Evolutionary conservation across 2,329 filamentous ascomycete species (phyloP).

Genomic region (Cyphellophora europaea): DNA sequence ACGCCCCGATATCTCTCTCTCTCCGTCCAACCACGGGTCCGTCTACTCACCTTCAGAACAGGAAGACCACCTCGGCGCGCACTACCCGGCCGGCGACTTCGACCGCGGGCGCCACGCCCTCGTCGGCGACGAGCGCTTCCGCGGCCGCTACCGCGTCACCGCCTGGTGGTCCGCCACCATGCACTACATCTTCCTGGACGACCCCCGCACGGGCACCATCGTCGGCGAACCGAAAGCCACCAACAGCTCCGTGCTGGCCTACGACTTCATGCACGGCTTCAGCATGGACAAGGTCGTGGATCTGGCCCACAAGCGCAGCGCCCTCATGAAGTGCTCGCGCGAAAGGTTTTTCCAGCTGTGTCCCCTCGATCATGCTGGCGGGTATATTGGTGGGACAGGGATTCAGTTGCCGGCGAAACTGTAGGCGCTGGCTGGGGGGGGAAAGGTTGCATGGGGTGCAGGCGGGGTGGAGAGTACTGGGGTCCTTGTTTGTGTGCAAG

Average conservation of each 20-base stretch:
- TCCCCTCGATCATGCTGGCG: no score
- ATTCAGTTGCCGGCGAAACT: no score
- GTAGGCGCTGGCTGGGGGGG: no score
- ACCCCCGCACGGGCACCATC: constrained; percentile 44
- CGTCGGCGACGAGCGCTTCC: constrained; percentile 48
- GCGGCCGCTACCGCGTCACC: constrained; percentile 46
- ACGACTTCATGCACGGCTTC: constrained; percentile 67
- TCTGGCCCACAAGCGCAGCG: constrained; percentile 61
- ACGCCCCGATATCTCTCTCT: constrained; percentile 26
- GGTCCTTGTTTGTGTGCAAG: no score
- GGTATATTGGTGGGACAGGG: no score
- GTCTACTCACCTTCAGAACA: constrained; percentile 16
- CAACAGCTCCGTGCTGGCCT: constrained; percentile 60
- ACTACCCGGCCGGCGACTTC: constrained; percentile 47
- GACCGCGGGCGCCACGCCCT: constrained; percentile 55
- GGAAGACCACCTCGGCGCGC: constrained; percentile 53
- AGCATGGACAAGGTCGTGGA: constrained; percentile 64
- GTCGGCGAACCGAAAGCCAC: constrained; percentile 62
- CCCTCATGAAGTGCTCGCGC: constrained; percentile 54
- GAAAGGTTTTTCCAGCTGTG: constrained; percentile 60
- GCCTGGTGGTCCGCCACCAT: constrained; percentile 51
- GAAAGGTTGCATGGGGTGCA: no score
- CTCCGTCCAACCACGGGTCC: constrained; percentile 14
- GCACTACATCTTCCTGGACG: constrained; percentile 52
- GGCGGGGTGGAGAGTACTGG: no score